Conservation (phyloP, 2,329 filamentous ascomycete genomes). For the Hypoxylon sp. region DNA sequence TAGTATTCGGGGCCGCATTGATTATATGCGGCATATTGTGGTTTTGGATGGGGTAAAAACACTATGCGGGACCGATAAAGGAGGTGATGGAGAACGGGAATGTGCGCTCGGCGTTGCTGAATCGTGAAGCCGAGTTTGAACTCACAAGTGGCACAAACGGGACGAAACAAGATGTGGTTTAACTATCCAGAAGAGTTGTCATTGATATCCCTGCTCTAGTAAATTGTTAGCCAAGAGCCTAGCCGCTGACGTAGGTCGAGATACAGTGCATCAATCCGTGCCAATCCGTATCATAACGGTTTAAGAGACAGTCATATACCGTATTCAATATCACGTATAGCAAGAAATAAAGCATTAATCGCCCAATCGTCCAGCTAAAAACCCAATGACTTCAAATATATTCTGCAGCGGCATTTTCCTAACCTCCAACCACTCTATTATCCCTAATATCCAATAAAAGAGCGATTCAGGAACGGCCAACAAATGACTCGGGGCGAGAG, state of each 20-base stretch:
- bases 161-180: not conserved
- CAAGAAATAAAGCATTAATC: not conserved
- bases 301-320: not conserved
- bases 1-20: conserved; percentile 35
- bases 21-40: conserved; percentile 29
- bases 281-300: conserved; percentile 11
- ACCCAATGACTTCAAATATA: not conserved
- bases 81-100: conserved; percentile 38
- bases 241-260: not conserved
- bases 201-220: not conserved
- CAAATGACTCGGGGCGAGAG: conserved; percentile 11
- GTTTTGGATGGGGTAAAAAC: conserved; percentile 27
- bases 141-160: not conserved
- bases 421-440: not conserved
- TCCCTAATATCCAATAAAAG: conserved; percentile 9
- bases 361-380: conserved; percentile 1
- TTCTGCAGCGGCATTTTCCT: not conserved
- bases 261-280: not conserved
- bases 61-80: conserved; percentile 33
- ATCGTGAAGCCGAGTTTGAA: not conserved
- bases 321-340: too few species aligned
- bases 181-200: not conserved
- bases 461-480: conserved; percentile 7
- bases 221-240: not conserved
- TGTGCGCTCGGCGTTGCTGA: conserved; percentile 27